A percentile compares a stretch with the other conserved stretches of the same genome.
Evolutionary conservation across 75 land plant species (phyloP).

Genomic region (Chamaecyparis obtusa): DNA sequence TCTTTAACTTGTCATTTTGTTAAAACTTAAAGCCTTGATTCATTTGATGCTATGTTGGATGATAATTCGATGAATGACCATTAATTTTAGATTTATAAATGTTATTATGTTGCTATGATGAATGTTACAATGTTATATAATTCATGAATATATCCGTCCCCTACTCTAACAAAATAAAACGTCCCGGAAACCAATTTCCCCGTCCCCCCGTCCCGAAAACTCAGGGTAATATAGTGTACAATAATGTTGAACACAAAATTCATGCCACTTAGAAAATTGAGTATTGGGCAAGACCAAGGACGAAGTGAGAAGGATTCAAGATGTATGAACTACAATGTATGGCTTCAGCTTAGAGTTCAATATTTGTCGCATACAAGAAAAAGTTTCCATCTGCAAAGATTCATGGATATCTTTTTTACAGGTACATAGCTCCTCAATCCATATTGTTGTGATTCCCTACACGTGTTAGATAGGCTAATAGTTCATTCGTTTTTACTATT

Average conservation of each 20-base stretch:
- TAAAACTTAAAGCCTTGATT: no score
- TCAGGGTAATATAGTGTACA: neutral
- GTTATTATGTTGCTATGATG: no score
- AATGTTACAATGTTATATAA: no score
- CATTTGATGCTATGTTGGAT: no score
- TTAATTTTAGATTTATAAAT: no score
- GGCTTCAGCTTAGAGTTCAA: neutral
- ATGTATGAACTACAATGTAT: neutral
- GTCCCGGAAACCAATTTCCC: no score
- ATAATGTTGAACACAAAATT: neutral
- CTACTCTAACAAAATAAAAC: no score
- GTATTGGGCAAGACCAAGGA: neutral
- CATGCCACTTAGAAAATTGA: neutral
- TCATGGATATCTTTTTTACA: neutral
- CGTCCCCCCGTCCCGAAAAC: no score
- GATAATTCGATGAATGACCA: no score
- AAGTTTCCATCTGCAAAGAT: neutral
- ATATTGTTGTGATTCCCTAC: neutral
- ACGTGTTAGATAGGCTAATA: no score
- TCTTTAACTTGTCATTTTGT: no score
- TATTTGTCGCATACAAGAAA: neutral
- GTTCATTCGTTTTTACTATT: neutral
- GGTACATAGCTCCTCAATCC: neutral
- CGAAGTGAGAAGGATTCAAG: neutral
- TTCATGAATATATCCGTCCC: no score